Conservation (phyloP, 2,329 filamentous ascomycete genomes). For the Zymoseptoria crescenta region DNA sequence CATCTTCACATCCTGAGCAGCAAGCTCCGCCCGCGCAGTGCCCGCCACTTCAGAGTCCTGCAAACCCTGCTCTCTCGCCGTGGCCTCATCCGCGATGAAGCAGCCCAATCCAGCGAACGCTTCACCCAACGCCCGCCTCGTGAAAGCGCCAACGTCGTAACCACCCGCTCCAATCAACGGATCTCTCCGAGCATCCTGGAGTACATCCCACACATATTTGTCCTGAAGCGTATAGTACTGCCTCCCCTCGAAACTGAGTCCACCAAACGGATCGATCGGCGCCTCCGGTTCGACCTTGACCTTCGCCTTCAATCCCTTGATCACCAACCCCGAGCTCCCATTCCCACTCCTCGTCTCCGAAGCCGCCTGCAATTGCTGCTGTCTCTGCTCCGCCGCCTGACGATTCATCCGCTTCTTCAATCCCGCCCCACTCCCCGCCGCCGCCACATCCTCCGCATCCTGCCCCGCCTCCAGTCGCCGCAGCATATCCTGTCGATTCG, state of each 20-base stretch:
- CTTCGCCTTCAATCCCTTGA: slow-evolving; percentile 70
- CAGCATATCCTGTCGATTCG: slow-evolving; percentile 61
- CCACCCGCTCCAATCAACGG: slow-evolving; percentile 65
- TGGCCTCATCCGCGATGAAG: slow-evolving; percentile 69
- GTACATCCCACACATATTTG: slow-evolving; percentile 66
- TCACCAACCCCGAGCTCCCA: slow-evolving; percentile 43
- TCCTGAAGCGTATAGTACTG: slow-evolving; percentile 63
- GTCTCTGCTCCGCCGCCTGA: slow-evolving; percentile 39
- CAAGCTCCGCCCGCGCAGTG: slow-evolving; percentile 42
- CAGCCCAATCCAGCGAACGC: slow-evolving; percentile 85
- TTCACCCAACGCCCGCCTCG: slow-evolving; percentile 71
- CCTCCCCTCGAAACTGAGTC: slow-evolving; percentile 54
- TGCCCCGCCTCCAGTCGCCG: slow-evolving; percentile 58
- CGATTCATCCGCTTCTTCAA: slow-evolving; percentile 66
- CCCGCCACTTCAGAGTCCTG: slow-evolving; percentile 18
- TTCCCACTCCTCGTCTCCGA: slow-evolving; percentile 29
- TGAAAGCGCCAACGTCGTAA: slow-evolving; percentile 76
- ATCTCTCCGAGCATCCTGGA: slow-evolving; percentile 60
- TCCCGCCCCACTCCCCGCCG: slow-evolving; percentile 50
- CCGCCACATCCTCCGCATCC: slow-evolving; percentile 47
- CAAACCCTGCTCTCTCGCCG: slow-evolving; percentile 34
- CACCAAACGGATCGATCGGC: slow-evolving; percentile 84
- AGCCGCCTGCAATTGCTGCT: slow-evolving; percentile 38
- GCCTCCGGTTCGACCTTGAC: slow-evolving; percentile 56
- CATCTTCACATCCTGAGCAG: slow-evolving; percentile 50